Conservation (phyloP, 306 rosid species). For the Delonix regia region DNA sequence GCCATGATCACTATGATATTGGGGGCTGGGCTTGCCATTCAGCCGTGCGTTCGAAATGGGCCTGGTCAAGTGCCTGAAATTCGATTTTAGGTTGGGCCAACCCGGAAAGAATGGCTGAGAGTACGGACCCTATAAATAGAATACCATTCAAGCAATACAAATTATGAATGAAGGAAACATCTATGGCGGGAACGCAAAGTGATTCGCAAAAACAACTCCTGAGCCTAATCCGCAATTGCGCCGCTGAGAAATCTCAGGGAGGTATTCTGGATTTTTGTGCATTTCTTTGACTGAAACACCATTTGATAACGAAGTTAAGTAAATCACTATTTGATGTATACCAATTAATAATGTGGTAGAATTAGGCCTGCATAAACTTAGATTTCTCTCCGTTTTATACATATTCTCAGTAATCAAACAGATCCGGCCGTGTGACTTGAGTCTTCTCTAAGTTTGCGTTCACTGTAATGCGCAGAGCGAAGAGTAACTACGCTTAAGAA, state of each 20-base stretch:
- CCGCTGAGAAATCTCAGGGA: constrained; percentile 79
- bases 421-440: not conserved
- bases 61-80: not conserved
- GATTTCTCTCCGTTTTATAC: not conserved
- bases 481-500: constrained; percentile 68
- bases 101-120: not conserved
- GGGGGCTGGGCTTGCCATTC: no score
- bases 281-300: not conserved
- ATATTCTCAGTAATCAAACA: constrained; percentile 22
- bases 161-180: not conserved
- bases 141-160: not conserved
- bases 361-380: not conserved
- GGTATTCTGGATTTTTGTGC: constrained; percentile 47
- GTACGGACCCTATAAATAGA: not conserved
- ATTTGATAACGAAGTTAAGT: not conserved
- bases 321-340: not conserved
- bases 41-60: not conserved
- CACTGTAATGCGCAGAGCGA: constrained; percentile 53
- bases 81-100: not conserved
- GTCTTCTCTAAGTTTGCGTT: not conserved
- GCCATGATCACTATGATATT: no score
- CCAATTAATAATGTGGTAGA: not conserved
- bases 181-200: constrained; percentile 76
- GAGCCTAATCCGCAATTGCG: constrained; percentile 65
- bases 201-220: constrained; percentile 69